Percentiles rank a stretch among this genome's conserved stretches.
These are phyloP conservation scores for Borealophlyctis nickersoniae DNA, from an alignment of 192 early-diverging fungal species.

Conservation along the genomic window DNA sequence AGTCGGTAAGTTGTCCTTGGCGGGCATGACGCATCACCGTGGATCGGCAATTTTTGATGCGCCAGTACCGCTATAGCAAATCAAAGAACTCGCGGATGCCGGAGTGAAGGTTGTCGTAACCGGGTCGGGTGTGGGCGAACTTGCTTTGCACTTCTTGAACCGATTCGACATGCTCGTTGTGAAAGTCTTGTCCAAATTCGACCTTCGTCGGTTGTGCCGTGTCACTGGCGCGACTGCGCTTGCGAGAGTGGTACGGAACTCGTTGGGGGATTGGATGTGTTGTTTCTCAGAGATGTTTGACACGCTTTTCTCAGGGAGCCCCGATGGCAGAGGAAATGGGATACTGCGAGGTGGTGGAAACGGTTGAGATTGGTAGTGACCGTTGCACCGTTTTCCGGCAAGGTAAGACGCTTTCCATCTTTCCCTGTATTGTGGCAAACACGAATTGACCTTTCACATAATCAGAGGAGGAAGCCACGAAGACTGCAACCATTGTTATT, in stretches of 20 bases:
- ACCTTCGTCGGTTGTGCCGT: conserved; percentile 89
- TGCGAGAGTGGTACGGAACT: conserved; percentile 66
- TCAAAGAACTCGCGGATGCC: conserved; percentile 86
- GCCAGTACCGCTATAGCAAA: conserved; percentile 34
- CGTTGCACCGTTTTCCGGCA: conserved; percentile 97
- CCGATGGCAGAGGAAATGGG: conserved; percentile 97
- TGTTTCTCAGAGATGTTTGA: background rate
- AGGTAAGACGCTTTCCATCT: conserved; percentile 35
- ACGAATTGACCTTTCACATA: conserved; percentile 1
- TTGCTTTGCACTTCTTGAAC: conserved; percentile 94
- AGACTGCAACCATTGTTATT: conserved; percentile 92
- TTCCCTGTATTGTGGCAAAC: background rate
- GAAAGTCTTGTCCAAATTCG: conserved; percentile 92
- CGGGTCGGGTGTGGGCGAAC: conserved; percentile 85
- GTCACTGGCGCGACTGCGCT: conserved; percentile 89
- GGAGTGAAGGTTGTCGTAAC: conserved; percentile 91
- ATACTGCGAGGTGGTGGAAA: conserved; percentile 93
- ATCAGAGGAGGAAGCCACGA: conserved; percentile 73
- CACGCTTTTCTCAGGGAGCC: conserved; percentile 50
- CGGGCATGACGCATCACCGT: background rate
- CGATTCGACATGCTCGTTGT: conserved; percentile 85
- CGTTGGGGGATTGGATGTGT: background rate
- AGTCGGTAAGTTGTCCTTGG: conserved; percentile 42
- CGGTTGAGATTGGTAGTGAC: conserved; percentile 95
- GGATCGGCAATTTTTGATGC: no score